These are phyloP conservation scores for Theileria orientalis DNA, from an alignment of 169 alveolate species.

Conservation along the genomic window DNA sequence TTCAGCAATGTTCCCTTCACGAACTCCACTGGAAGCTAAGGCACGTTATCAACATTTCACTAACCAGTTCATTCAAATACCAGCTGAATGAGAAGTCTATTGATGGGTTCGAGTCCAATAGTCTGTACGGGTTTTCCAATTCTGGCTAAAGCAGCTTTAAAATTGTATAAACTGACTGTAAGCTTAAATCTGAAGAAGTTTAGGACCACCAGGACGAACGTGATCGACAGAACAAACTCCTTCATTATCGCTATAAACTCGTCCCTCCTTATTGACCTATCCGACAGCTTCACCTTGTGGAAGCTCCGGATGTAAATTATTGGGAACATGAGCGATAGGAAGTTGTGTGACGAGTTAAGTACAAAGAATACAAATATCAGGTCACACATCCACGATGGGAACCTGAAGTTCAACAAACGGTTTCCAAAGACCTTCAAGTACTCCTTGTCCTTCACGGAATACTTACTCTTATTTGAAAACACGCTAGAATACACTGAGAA, in stretches of 20 bases:
- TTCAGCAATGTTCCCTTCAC: conserved; percentile 19
- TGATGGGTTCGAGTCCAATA: conserved; percentile 24
- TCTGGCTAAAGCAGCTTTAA: background rate
- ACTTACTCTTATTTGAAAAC: background rate
- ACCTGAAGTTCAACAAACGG: background rate
- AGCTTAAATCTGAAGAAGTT: background rate
- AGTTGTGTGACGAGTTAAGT: conserved; percentile 30
- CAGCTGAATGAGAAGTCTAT: conserved; percentile 55
- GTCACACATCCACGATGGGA: conserved; percentile 6
- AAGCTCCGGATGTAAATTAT: conserved; percentile 19
- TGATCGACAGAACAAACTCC: conserved; percentile 20
- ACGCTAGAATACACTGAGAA: conserved; percentile 10
- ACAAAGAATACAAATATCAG: conserved; percentile 20
- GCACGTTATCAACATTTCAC: background rate
- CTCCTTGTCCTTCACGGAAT: background rate
- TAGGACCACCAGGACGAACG: conserved; percentile 18
- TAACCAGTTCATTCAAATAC: conserved; percentile 45
- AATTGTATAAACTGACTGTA: background rate
- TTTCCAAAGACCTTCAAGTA: background rate
- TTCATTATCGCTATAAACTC: conserved; percentile 19
- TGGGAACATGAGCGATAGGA: conserved; percentile 39
- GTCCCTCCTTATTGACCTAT: conserved; percentile 6
- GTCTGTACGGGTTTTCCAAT: conserved; percentile 27
- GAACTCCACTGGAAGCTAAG: conserved; percentile 41
- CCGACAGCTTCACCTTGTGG: background rate